Evolutionary conservation across 2,329 filamentous ascomycete genomes (phyloP).

Genomic region (Pleomassaria siparia): DNA sequence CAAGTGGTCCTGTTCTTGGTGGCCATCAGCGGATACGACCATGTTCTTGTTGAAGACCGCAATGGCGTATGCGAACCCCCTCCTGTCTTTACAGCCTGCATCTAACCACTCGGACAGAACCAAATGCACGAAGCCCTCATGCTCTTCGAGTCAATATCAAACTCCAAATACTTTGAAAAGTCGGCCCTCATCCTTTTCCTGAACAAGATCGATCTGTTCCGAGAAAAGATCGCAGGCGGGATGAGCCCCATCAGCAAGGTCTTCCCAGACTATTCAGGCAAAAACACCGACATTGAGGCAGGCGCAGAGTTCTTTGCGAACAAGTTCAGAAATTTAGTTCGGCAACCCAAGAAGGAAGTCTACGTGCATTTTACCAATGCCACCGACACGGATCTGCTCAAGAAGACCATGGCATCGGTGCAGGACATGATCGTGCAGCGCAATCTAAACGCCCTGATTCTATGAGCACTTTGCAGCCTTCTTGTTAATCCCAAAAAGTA

Average conservation of each 20-base stretch:
- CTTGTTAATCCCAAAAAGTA: conserved; percentile 13
- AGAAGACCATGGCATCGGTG: conserved; percentile 56
- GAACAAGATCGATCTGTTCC: conserved; percentile 57
- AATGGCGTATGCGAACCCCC: conserved; percentile 72
- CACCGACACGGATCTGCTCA: conserved; percentile 58
- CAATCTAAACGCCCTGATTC: conserved; percentile 53
- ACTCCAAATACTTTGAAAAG: conserved; percentile 55
- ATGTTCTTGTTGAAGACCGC: conserved; percentile 93
- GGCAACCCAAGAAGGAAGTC: conserved; percentile 53
- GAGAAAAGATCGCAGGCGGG: conserved; percentile 51
- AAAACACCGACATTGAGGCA: conserved; percentile 48
- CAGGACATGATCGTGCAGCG: conserved; percentile 58
- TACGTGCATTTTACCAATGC: conserved; percentile 57
- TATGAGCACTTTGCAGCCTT: conserved; percentile 24
- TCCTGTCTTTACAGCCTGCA: background rate
- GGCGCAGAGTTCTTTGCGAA: conserved; percentile 54
- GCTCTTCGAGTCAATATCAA: conserved; percentile 56
- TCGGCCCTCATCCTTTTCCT: conserved; percentile 56
- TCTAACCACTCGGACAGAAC: conserved; percentile 42
- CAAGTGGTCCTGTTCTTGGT: conserved; percentile 91
- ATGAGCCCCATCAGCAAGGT: conserved; percentile 51
- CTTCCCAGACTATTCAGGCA: conserved; percentile 53
- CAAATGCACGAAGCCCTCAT: conserved; percentile 59
- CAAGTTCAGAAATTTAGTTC: conserved; percentile 54
- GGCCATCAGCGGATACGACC: conserved; percentile 94